phyloP scores from a whole-genome alignment of 2,329 filamentous ascomycete genomes.

The Aspergillus versicolor region DNA sequence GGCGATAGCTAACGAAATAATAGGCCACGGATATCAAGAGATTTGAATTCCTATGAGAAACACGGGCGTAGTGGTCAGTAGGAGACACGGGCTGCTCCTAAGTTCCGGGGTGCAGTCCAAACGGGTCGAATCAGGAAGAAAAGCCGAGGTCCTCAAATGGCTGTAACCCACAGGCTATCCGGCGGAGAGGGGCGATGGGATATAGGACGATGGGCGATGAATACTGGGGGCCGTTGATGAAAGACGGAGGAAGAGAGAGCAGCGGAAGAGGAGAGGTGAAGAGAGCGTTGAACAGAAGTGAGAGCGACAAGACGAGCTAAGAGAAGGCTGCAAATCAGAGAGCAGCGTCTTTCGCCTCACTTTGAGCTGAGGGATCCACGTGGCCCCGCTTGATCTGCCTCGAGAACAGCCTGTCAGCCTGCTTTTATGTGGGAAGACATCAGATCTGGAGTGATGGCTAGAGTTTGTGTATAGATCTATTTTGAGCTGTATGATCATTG shows the following conservation, averaged over 20 bases:
- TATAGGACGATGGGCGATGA: background rate
- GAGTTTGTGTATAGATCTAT: background rate
- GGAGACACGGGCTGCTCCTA: slow-evolving; percentile 6
- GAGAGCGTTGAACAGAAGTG: slow-evolving; percentile 9
- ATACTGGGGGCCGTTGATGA: background rate
- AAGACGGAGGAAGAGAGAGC: background rate
- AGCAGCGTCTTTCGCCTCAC: slow-evolving; percentile 23
- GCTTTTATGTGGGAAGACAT: background rate
- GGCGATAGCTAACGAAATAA: background rate
- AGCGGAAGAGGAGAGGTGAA: slow-evolving; percentile 10
- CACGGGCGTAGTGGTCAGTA: background rate
- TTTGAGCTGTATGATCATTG: background rate
- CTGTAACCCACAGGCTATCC: background rate
- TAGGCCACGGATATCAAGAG: slow-evolving; percentile 3
- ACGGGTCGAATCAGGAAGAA: slow-evolving; percentile 7
- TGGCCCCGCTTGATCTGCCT: slow-evolving; percentile 24
- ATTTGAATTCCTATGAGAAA: slow-evolving; percentile 5
- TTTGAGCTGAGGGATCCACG: slow-evolving; percentile 27
- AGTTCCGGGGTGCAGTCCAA: slow-evolving; percentile 12
- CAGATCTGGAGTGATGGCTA: background rate
- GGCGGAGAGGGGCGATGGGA: background rate
- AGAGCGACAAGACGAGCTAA: slow-evolving; percentile 8
- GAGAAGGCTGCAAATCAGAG: slow-evolving; percentile 8
- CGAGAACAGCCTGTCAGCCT: background rate
- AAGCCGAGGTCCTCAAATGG: background rate